Evolutionary conservation across 306 rosid genomes (phyloP).

Genomic region (Cicer pinnatifidum): DNA sequence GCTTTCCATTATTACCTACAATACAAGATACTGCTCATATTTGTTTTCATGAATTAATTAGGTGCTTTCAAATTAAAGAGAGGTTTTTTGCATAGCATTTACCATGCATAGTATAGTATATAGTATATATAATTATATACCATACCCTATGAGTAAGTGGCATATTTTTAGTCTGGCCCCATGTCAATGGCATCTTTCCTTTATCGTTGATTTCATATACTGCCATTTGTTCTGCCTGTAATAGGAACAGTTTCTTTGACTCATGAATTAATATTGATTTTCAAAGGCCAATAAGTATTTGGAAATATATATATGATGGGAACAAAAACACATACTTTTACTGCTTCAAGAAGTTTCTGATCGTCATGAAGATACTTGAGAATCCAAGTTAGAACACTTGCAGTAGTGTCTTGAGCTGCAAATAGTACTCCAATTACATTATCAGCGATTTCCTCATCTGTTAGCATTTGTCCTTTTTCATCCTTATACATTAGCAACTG

Average conservation of each 20-base stretch:
- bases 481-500: conserved; percentile 65
- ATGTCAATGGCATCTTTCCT: conserved; percentile 66
- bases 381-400: conserved; percentile 87
- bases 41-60: background rate
- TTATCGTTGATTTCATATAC: conserved; percentile 62
- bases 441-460: conserved; percentile 81
- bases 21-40: conserved; percentile 16
- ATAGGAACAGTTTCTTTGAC: conserved; percentile 23
- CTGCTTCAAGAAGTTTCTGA: conserved; percentile 72
- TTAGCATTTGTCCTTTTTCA: conserved; percentile 54
- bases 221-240: conserved; percentile 77
- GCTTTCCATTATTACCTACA: conserved; percentile 83
- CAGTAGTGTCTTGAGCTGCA: conserved; percentile 97
- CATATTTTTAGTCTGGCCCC: conserved; percentile 78
- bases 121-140: background rate
- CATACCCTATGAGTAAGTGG: conserved; percentile 57
- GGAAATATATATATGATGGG: conserved; percentile 29
- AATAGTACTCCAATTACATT: conserved; percentile 85
- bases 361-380: conserved; percentile 87
- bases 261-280: conserved; percentile 29
- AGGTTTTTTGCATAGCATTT: conserved; percentile 7
- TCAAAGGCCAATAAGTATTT: conserved; percentile 43
- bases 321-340: conserved; percentile 50
- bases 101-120: conserved; percentile 7
- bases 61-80: background rate